Percentiles rank a stretch among this genome's conserved stretches.
Evolutionary conservation across 441 rosid genomes (phyloP).

Genomic region (Populus hybrid): DNA sequence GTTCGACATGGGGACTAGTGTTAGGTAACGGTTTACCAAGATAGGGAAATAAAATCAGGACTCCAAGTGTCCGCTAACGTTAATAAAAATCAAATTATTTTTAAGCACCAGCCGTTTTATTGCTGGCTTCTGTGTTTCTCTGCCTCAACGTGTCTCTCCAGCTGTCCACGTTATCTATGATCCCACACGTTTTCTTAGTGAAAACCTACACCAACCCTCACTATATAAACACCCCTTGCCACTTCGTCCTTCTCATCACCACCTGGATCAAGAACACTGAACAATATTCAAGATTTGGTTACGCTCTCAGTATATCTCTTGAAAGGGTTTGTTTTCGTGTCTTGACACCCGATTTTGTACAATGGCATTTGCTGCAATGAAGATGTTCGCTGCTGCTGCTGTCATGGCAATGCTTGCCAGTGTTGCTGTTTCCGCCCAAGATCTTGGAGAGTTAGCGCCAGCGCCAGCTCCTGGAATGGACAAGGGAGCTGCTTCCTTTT

Average conservation of each 20-base stretch:
- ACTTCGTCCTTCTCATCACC: neutral
- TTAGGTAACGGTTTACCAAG: too few species aligned
- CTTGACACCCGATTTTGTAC: neutral
- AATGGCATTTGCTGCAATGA: neutral
- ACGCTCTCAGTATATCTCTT: neutral
- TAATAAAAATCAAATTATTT: too few species aligned
- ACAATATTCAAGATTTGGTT: neutral
- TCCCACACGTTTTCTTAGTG: conserved; percentile 18
- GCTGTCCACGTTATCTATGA: conserved; percentile 25
- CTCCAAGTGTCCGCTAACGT: neutral
- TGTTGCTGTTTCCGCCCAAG: neutral
- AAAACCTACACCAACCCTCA: neutral
- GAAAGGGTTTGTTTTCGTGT: neutral
- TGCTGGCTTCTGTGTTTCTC: neutral
- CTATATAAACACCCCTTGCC: conserved; percentile 5
- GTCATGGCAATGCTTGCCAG: neutral
- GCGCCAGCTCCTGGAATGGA: neutral
- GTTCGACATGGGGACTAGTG: too few species aligned
- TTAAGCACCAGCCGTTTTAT: conserved; percentile 14
- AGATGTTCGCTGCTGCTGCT: neutral
- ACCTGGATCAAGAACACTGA: neutral
- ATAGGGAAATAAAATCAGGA: too few species aligned
- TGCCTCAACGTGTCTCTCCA: conserved; percentile 8
- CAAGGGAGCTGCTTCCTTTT: neutral
- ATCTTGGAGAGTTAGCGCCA: neutral